Conservation (phyloP, 768 basidiomycete genomes). For the Calocera cornea region DNA sequence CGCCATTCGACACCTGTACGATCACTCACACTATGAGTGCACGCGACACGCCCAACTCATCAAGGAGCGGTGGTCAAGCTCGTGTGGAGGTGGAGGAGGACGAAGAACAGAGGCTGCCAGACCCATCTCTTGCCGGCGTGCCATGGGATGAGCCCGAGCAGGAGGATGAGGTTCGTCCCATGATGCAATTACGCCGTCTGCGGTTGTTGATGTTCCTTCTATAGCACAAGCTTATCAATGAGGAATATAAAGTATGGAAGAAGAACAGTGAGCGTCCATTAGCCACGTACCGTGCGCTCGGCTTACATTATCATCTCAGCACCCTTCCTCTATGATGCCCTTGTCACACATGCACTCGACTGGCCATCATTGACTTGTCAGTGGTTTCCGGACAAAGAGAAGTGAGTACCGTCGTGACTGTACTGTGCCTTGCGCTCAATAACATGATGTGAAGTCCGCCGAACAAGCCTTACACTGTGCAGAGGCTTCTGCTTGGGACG, state of each 20-base stretch:
- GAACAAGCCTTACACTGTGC: conserved; percentile 87
- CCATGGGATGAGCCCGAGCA: conserved; percentile 1
- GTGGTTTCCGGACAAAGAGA: conserved; percentile 96
- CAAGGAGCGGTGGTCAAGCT: not conserved
- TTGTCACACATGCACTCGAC: conserved; percentile 93
- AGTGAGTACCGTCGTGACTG: conserved; percentile 37
- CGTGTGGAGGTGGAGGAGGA: not conserved
- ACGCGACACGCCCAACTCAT: not conserved
- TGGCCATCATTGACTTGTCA: conserved; percentile 98
- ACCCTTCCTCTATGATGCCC: conserved; percentile 92
- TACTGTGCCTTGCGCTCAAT: not conserved
- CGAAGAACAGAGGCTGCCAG: not conserved
- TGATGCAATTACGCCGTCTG: not conserved
- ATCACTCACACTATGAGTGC: not conserved
- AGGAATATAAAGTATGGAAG: conserved; percentile 33
- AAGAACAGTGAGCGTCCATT: conserved; percentile 20
- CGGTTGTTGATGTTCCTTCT: not conserved
- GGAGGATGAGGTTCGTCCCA: not conserved
- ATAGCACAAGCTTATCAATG: not conserved
- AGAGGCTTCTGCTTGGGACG: conserved; percentile 89
- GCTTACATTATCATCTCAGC: conserved; percentile 35
- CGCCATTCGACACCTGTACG: not conserved
- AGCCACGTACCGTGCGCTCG: not conserved
- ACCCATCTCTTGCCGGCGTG: not conserved
- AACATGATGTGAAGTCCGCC: conserved; percentile 43